Evolutionary conservation across 345 rosid genomes (phyloP).

Genomic region (Melaleuca alternifolia): DNA sequence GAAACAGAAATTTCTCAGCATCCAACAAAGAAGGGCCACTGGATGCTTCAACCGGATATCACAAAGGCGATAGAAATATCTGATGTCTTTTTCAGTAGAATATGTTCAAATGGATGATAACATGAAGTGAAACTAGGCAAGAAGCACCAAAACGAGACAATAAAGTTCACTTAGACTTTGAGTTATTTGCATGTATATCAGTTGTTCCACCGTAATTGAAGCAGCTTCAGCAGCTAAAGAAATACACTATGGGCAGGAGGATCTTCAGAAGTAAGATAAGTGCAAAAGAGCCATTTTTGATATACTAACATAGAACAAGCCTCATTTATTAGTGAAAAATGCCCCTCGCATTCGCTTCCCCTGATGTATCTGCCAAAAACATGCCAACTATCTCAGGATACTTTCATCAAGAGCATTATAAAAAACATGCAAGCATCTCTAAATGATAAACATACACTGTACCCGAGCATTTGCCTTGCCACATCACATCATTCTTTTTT

Average conservation of each 20-base stretch:
- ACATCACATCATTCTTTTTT: slow-evolving; percentile 57
- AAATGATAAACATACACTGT: slow-evolving; percentile 74
- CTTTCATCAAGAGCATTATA: neutral
- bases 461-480: slow-evolving; percentile 99
- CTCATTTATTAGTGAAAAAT: slow-evolving; percentile 84
- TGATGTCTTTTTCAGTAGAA: neutral
- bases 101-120: neutral
- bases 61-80: neutral
- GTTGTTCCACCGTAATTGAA: neutral
- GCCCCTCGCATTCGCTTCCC: slow-evolving; percentile 86
- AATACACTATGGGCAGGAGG: neutral
- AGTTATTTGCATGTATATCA: neutral
- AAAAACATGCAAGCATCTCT: neutral
- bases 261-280: neutral
- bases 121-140: neutral
- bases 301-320: slow-evolving; percentile 93
- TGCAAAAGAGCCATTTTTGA: neutral
- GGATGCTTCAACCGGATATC: neutral
- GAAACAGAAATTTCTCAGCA: neutral
- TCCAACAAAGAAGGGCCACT: neutral
- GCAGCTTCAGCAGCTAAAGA: neutral
- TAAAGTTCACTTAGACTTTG: neutral
- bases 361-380: slow-evolving; percentile 62
- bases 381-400: neutral
- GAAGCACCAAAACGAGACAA: neutral